Base-by-base conservation (phyloP, 805 yeast species). In the Kregervanrija delftensis region DNA sequence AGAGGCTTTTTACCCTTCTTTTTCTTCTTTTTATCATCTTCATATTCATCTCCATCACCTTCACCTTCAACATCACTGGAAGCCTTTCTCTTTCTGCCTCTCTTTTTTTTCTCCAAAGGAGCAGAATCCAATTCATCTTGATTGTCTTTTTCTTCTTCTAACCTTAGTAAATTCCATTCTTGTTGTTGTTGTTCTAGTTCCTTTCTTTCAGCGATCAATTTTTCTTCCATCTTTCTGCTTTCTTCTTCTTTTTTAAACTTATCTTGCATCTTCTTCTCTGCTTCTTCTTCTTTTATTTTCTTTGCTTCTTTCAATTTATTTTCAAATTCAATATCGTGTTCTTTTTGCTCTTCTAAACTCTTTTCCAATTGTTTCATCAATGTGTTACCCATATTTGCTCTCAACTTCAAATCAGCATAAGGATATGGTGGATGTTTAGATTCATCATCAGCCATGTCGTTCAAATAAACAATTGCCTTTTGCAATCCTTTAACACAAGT, bases 321-420 rank as follows among this genome's bases (percentile, higher is more conserved):
- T 42, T 74, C 73, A 43, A 77, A 69, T 46, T 75, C 72, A 13
- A 61, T 61, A 46, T 86, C 90, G 61, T 73, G 81, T 49, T 74
- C 82, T 51, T 72, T 69, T 51, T 93, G 96, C 52, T 86, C 91
- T 22, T 74, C 78, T 42, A 84, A 67, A 30, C 82, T 77, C 48
- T 82, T 76, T 52, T 76, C 84, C 51, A 93, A 72, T 59, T 89
- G 83, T 47, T 77, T 80, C 49, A 76, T 70, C 59, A 89, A 71
- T 0, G 96, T 85, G 45, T 81, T 77, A 59, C 96, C 96, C 74
- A 88, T 76, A 52, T 77, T 76, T n/a, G 93, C 91, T 66, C 97
- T 81, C 53, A 89, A 83, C 56, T 81, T 83, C 53, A 93, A 70
- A 50, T 90, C 96, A 14, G 78, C 78, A 28, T 83, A 72, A 2